Percentiles rank a stretch among this genome's conserved stretches.
Conservation (phyloP, 73 alveolate genomes). For the Urostyla sp. region DNA sequence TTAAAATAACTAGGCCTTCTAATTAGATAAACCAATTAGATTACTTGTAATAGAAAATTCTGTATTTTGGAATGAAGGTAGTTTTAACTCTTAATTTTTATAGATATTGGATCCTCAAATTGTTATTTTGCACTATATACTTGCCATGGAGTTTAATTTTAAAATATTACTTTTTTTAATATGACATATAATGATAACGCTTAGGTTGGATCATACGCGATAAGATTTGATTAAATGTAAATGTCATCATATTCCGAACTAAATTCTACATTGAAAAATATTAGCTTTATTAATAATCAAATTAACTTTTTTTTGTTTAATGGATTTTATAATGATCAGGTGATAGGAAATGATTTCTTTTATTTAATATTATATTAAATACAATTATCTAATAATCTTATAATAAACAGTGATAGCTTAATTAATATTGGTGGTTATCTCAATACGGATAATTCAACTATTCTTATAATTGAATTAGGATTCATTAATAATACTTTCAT, state of each 20-base stretch:
- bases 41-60: background rate
- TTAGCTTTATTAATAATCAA: no score
- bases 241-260: no score
- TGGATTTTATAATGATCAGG: background rate
- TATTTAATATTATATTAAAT: no score
- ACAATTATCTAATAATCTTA: no score
- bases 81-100: background rate
- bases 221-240: background rate
- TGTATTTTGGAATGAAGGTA: background rate
- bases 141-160: background rate
- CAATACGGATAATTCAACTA: no score
- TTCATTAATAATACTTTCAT: no score
- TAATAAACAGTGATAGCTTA: no score
- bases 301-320: slow-evolving; percentile 15
- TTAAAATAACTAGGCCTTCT: background rate
- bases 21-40: background rate
- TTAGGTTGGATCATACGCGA: background rate
- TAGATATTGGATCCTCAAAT: background rate
- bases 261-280: no score
- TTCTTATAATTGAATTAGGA: no score
- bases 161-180: background rate
- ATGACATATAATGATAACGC: background rate
- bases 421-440: no score
- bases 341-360: no score
- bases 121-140: background rate